Evolutionary conservation across 75 land plant genomes (phyloP), one percentile per base, ranked within the genome.

Genomic region (Gnetum montanum): DNA sequence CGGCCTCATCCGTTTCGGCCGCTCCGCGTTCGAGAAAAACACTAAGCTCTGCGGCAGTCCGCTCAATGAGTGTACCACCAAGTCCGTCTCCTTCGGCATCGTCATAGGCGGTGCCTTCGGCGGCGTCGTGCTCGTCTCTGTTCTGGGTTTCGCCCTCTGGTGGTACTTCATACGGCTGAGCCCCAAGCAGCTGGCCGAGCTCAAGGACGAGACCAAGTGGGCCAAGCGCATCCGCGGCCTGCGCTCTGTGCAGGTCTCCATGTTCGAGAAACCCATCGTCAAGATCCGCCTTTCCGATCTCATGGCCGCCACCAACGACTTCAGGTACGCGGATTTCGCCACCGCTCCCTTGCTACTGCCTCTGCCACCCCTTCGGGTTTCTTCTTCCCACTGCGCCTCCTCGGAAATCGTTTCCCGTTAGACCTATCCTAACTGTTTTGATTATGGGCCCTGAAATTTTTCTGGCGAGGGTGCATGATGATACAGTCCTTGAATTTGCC

Each of bases 241-340:
- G 22, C 76, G 76, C 60, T 61, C 60, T 26, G 58, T 72, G 11
- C 61, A 70, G 69, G 84, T 95, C 31, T 78, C 89, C 13, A 81
- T 84, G 81, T 90, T 95, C 66, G 99, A 90, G 63, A 83, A 85
- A 19, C 72, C 85, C 7, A 58, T 90, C 49, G 71, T 86, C 2
- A 86, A 86, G 55, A 78, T 95, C 69, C 72, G 60, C 46, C 58
- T 95, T 4, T 63, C 70, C 20, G 92, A 95, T 67, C 78, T 95
- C 38, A 80, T 83, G 83, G 82, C 79, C 34, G 92, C 88, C 8
- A 95, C 97, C 1, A 67, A 73, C 43, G 72, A 65, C 36, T 95
- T 95, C 67, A 80, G 68, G n/a, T n/a, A n/a, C 60, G 71, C 75
- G n/a, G n/a, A n/a, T n/a, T n/a, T n/a, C n/a, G n/a, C n/a, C n/a